Conservation (phyloP, 257 asterid species). For the Rubia yunnanensis region DNA sequence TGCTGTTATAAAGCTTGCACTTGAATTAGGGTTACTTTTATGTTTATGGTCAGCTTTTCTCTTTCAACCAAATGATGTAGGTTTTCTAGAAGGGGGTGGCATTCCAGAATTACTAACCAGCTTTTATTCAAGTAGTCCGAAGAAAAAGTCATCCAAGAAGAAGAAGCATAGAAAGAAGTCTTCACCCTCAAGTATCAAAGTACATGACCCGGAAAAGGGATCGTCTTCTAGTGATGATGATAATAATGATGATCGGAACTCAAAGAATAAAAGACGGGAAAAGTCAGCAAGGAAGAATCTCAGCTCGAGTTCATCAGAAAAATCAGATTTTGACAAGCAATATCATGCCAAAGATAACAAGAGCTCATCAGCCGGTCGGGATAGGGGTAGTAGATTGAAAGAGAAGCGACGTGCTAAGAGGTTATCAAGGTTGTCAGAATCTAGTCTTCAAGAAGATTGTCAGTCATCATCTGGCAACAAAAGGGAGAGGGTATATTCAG, state of each 20-base stretch:
- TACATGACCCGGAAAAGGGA: constrained; percentile 23
- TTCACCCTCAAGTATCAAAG: constrained; percentile 23
- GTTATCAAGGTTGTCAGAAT: constrained; percentile 29
- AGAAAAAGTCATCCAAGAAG: constrained; percentile 38
- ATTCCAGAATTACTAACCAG: constrained; percentile 66
- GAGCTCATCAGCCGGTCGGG: constrained; percentile 32
- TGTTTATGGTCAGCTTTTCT: not conserved
- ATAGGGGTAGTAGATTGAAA: constrained; percentile 24
- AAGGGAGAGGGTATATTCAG: constrained; percentile 25
- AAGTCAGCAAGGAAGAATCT: constrained; percentile 28
- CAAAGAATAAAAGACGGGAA: constrained; percentile 34
- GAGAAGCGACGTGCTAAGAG: constrained; percentile 29
- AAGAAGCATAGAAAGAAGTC: constrained; percentile 43
- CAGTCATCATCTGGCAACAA: constrained; percentile 36
- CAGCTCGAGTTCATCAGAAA: constrained; percentile 28
- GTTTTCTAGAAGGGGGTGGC: constrained; percentile 60
- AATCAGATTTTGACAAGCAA: constrained; percentile 30
- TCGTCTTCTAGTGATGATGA: constrained; percentile 31
- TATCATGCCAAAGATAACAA: constrained; percentile 10
- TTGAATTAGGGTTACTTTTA: not conserved
- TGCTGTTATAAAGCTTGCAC: not conserved
- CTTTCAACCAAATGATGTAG: constrained; percentile 26
- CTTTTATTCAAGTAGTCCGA: constrained; percentile 43
- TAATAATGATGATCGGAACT: constrained; percentile 27
- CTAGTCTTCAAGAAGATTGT: constrained; percentile 27